Base-by-base conservation (phyloP, 2,329 filamentous ascomycete genomes). In the Chaetomiaceae sp. region DNA sequence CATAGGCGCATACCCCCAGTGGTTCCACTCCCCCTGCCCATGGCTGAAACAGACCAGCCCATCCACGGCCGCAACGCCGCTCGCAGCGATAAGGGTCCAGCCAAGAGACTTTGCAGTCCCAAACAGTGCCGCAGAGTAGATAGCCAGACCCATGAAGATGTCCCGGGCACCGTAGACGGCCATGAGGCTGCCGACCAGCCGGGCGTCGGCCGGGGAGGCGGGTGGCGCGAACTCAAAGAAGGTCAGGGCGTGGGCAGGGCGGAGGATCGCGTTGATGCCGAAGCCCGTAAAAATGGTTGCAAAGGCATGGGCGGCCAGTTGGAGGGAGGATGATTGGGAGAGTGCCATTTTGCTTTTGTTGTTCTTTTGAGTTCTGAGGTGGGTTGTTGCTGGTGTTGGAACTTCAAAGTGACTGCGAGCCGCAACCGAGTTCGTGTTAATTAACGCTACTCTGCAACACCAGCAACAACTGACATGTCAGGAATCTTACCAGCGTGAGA, bases 131-230 rank as follows among this genome's bases (percentile, higher is more conserved):
- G 71, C 63, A 0, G 66, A 61, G 35, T 64, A 66, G 17, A 73
- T 66, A 2, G 70, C 64, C 2, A 66, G 23, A 0, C 71, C 74
- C 64, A 77, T 73, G 63, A 76, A 78, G 14, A 77, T 60, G 53
- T 79, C 73, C 10, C 76, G 67, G 4, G 65, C 68, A 1, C 74
- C 74, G 58, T 75, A 78, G 31, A 78, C 60, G 3, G 66, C 58
- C 63, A 76, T 68, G 8, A 78, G 55, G 44, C 62, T 66, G 51
- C 76, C 63, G 49, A 76, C 64, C n/a, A 75, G 52, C 8, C 66
- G 60, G 42, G 63, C 62, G 16, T 73, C 69, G 2, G 62, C 41
- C 4, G 62, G 54, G 4, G 62, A 55, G 3, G 60, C 44, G 6
- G 72, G 69, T 0, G 61, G 58, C 0, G 63, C 53, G 43, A 69